Evolutionary conservation across 2,329 filamentous ascomycete genomes (phyloP), one percentile per base, ranked within the genome.

Genomic region (Phialemoniopsis sp.): DNA sequence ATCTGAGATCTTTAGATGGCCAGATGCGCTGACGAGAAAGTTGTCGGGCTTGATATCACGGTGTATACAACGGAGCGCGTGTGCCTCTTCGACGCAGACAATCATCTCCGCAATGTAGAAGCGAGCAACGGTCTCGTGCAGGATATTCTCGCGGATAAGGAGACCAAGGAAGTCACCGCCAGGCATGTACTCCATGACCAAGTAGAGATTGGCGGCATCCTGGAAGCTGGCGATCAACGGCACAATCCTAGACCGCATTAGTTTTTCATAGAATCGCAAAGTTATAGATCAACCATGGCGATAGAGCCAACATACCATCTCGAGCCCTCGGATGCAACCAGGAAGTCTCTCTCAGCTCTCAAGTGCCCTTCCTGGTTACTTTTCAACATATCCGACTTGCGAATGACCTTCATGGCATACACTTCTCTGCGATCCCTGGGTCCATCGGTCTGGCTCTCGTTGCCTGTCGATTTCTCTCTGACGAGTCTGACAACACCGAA

Each of bases 111-210:
- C 89, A 43, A 95, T 71, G 58, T 97, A 97, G 70, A 87, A 96
- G 46, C 79, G 84, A 5, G 90, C 82, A 32, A 87, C 79, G 1
- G 75, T 68, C 59, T 97, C 93, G 40, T 80, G 80, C 3, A 98
- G 71, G 3, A 87, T 78, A 45, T 93, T 89, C 55, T 94, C 87
- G 13, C 90, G 81, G 40, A 96, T 85, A 13, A 98, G 67, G 1
- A 96, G 64, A 2, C 87, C 87, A 1, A 98, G 72, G 49, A 98
- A 97, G 58, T 98, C 91, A 0, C 93, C 91, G 1, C 91, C 93
- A 3, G 94, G 85, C 89, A 96, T 96, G 57, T 95, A 98, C 43
- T 97, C 90, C 89, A 97, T 96, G 38, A 96, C 86, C 6, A 98
- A 78, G 53, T 97, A 97, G 6, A 98, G 72, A 51, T 87, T 88